phyloP scores from a whole-genome alignment of 78 protist species.

The Dictyostelium citrinum region DNA sequence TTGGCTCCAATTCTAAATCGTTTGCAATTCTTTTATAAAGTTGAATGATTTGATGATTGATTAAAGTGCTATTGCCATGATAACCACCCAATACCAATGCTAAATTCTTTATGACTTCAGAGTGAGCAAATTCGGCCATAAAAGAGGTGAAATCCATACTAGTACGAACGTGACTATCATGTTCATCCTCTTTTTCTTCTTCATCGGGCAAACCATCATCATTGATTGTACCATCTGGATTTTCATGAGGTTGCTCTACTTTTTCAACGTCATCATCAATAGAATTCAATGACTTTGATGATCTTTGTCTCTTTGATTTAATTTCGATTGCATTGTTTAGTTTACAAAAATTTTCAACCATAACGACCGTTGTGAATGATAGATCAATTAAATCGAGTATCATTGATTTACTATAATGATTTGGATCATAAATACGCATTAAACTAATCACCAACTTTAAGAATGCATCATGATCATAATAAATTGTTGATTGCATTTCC shows the following conservation, averaged over 20 bases:
- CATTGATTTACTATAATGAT: neutral
- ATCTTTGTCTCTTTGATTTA: neutral
- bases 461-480: constrained; percentile 27
- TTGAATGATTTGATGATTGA: constrained; percentile 19
- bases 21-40: neutral
- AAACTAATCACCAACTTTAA: neutral
- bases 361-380: constrained; percentile 17
- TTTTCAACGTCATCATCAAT: neutral
- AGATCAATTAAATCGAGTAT: neutral
- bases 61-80: neutral
- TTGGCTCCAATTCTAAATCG: constrained; percentile 25
- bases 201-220: neutral
- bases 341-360: constrained; percentile 38
- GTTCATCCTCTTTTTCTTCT: constrained; percentile 1
- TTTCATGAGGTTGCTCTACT: neutral
- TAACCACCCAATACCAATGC: constrained; percentile 18
- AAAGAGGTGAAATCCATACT: neutral
- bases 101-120: constrained; percentile 18
- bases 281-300: neutral
- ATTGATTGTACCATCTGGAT: neutral
- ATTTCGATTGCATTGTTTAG: neutral
- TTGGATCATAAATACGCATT: constrained; percentile 7
- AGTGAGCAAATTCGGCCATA: constrained; percentile 34
- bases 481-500: constrained; percentile 46
- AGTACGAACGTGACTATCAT: neutral